A percentile compares a stretch with the other conserved stretches of the same genome.
Evolutionary conservation across 345 rosid species (phyloP).

Genomic region (Rhodomyrtus tomentosa): DNA sequence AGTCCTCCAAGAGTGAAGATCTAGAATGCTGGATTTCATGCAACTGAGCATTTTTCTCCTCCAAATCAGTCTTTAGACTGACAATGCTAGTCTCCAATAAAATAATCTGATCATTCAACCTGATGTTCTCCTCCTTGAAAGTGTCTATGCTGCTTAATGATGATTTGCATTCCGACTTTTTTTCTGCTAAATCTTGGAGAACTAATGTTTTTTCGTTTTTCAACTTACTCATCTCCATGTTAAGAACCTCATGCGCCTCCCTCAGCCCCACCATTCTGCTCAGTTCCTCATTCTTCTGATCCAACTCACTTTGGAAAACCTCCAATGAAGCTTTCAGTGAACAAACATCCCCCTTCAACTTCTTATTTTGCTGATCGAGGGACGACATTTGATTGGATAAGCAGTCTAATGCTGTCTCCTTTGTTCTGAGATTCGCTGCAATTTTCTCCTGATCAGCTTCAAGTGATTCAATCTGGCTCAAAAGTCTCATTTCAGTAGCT

Average conservation of each 20-base stretch:
- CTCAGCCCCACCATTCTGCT: constrained; percentile 12
- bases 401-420: constrained; percentile 15
- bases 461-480: constrained; percentile 24
- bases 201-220: constrained; percentile 19
- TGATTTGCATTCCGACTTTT: constrained; percentile 27
- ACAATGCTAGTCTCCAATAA: constrained; percentile 38
- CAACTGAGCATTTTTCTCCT: constrained; percentile 36
- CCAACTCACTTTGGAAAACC: constrained; percentile 16
- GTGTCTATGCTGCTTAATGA: constrained; percentile 8
- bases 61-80: constrained; percentile 38
- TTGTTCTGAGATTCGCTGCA: constrained; percentile 19
- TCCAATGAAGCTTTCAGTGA: constrained; percentile 12
- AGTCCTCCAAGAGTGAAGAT: constrained; percentile 26
- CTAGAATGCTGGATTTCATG: constrained; percentile 32
- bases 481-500: constrained; percentile 10
- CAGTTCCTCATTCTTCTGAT: constrained; percentile 12
- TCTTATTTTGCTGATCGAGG: constrained; percentile 17
- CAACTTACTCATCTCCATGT: constrained; percentile 22
- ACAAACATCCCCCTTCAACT: constrained; percentile 12
- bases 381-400: constrained; percentile 6
- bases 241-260: constrained; percentile 18
- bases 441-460: constrained; percentile 18
- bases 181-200: constrained; percentile 37
- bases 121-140: constrained; percentile 20
- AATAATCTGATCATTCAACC: constrained; percentile 27